phyloP scores from a whole-genome alignment of 73 alveolate species.

The Diophrys appendiculata region DNA sequence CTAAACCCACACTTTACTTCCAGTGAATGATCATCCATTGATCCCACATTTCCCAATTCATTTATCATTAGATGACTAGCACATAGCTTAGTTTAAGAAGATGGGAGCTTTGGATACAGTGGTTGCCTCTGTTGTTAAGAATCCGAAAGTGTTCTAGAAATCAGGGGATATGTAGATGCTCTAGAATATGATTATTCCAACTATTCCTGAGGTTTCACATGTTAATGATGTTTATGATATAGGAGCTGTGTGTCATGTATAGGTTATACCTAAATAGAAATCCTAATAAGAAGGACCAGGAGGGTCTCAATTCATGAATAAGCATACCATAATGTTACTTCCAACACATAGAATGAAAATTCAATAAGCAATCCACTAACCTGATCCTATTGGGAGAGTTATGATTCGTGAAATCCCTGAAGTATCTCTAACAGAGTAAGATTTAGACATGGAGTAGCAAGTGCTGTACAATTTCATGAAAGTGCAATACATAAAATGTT shows the following conservation, averaged over 20 bases:
- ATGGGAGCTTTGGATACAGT: not conserved
- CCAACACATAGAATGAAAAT: conserved; percentile 55
- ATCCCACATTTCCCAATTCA: conserved; percentile 44
- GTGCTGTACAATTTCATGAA: conserved; percentile 50
- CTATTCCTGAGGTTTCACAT: conserved; percentile 27
- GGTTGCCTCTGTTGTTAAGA: not conserved
- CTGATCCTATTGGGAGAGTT: conserved; percentile 37
- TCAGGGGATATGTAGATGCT: conserved; percentile 28
- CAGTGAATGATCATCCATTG: conserved; percentile 53
- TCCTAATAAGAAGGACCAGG: not conserved
- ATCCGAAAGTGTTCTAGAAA: conserved; percentile 11
- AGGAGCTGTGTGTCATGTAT: conserved; percentile 63
- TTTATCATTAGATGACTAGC: conserved; percentile 23
- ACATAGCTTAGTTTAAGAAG: conserved; percentile 1
- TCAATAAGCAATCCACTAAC: conserved; percentile 41
- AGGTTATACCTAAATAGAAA: too few species aligned
- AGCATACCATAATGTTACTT: conserved; percentile 31
- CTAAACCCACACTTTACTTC: too few species aligned
- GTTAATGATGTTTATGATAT: conserved; percentile 36
- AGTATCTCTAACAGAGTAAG: conserved; percentile 20
- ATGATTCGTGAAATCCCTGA: conserved; percentile 38
- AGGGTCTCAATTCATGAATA: too few species aligned
- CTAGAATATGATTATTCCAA: not conserved
- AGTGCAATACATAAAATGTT: conserved; percentile 46
- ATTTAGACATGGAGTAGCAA: conserved; percentile 37